Conservation (phyloP, 208 protist genomes). For the Leishmania arabica region DNA sequence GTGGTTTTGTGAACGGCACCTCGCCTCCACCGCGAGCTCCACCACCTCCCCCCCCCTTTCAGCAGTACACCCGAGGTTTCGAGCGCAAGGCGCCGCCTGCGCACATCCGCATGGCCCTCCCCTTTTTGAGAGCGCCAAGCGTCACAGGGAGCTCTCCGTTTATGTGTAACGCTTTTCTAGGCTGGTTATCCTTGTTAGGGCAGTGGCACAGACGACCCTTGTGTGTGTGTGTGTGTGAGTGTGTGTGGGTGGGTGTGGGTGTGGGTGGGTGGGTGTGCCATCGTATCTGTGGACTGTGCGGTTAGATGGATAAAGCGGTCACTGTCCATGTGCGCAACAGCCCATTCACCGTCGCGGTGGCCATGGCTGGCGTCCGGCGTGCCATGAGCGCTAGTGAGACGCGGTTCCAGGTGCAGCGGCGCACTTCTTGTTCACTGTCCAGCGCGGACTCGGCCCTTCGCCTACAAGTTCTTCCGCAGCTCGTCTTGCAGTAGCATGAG, state of each 20-base stretch:
- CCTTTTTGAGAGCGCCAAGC: neutral
- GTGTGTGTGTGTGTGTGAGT: neutral
- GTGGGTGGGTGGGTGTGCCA: neutral
- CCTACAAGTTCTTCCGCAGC: slow-evolving; percentile 45
- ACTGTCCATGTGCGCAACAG: neutral
- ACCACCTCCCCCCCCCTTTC: neutral
- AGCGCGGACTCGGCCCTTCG: neutral
- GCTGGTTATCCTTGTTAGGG: neutral
- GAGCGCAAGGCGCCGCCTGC: neutral
- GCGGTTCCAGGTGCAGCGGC: neutral
- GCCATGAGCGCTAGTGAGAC: neutral
- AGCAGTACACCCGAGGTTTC: neutral
- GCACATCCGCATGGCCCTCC: neutral
- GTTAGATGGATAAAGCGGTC: neutral
- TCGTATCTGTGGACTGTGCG: neutral
- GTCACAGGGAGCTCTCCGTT: neutral
- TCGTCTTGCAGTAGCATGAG: slow-evolving; percentile 80
- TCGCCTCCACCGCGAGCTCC: neutral
- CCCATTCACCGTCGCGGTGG: neutral
- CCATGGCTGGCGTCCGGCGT: too few species aligned
- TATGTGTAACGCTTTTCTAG: neutral
- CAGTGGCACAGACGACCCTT: neutral
- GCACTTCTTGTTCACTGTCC: neutral
- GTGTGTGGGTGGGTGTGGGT: neutral
- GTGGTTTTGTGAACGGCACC: neutral